Base-by-base conservation (phyloP, 768 basidiomycete species). In the Hemileccinum rubropunctum region DNA sequence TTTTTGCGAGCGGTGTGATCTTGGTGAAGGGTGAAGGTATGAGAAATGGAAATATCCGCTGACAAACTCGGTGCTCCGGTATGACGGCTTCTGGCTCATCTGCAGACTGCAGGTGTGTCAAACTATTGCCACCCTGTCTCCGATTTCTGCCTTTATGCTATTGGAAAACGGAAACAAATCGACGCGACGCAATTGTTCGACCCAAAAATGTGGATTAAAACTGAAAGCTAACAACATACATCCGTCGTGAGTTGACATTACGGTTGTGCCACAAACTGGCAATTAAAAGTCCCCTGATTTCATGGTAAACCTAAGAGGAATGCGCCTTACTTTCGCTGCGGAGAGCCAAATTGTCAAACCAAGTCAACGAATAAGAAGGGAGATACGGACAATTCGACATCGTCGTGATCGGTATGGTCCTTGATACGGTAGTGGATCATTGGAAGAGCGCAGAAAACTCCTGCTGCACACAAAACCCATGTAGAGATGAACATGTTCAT, bases 401-500 rank as follows among this genome's bases (percentile, higher is more conserved):
- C 82, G 21, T 73, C 74, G 10, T 73, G 36, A 10, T 81, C 79
- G 1, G 77, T 77, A 58, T 73, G 77, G 41, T 88, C 76, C 62
- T 76, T 83, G 57, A 88, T 83, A 32, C 86, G 83, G 45, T 80
- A 69, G 58, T 86, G 73, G 30, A 89, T 80, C 87, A 88, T 88
- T 8, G 85, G 86, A 30, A 87, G 67, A n/a, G 83, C 80, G 53
- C 78, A 85, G 40, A 82, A 30, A 15, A 88, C 73, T 5, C 86
- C 86, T 0, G 74, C 79, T 32, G 78, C 78, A 39, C 87, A 79
- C 26, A 89, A 72, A n/a, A 72, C 73, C 86, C 87, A 89, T 0
- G 87, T 87, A 17, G 85, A 85, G 51, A 84, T 59, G 60, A 89
- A 86, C 30, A 89, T 76, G 58, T 77, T 84, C 80, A 86, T 83